Evolutionary conservation across 1,284 basidiomycete species (phyloP), one percentile per base, ranked within the genome.

Genomic region (Laetiporus sulphureus): DNA sequence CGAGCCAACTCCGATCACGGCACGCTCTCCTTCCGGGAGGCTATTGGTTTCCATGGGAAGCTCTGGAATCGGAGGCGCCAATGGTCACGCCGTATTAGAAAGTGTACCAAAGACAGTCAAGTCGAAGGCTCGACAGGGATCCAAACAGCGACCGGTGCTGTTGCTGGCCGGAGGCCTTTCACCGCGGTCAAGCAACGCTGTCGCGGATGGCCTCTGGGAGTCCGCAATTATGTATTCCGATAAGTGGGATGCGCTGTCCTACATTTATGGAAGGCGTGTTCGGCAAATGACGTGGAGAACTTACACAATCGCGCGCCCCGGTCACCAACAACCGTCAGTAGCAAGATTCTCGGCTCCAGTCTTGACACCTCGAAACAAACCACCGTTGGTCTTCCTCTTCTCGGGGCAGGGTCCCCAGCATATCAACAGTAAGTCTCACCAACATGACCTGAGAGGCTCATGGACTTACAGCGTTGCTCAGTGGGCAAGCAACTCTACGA

Each of bases 21-120:
- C 50, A 69, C 4, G 65, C 63, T 0, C 68, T 65, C 3, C 19
- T 7, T 44, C 42, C 12, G 30, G 32, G 2, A 20, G 27, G 6
- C 18, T 31, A 2, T 51, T 71, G 2, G 54, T 72, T 6, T 62
- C 69, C 0, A 63, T 73, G 23, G 56, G 59, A 0, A 65, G 68
- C 48, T 68, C 63, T 10, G 71, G 71, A 2, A 69, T 73, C 29
- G 68, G 69, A 5, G 71, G 71, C 5, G 55, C 61, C 5, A 69
- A 66, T 41, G 69, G 62, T 5, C 67, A 70, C 41, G 56, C 54
- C 23, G 58, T 72, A 15, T 32, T 71, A 4, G 59, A 71, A 50
- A 53, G 52, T 22, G 58, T 63, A 1, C 62, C 66, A 3, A 4
- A 32, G 6, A 18, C 22, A n/a, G 7, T 30, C 8, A 13, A 12